Base-by-base conservation (phyloP, 2,329 filamentous ascomycete genomes). In the Cryphonectria carpinicola region DNA sequence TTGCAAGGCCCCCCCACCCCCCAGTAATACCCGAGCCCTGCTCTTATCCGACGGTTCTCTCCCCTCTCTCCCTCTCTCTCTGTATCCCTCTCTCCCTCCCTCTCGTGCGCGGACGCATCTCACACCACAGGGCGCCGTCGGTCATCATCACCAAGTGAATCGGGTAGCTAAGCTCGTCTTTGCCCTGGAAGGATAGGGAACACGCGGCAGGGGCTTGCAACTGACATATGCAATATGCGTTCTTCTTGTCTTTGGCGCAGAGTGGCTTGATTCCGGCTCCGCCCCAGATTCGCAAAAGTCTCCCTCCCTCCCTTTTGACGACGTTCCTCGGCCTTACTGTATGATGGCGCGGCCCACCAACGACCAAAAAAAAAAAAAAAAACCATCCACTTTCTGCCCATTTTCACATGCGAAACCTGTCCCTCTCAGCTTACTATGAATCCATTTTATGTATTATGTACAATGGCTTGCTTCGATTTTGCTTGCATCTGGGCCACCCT, bases 141-240 rank as follows among this genome's bases (percentile, higher is more conserved):
- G 46, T 49, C 46, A 49, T n/a, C 56, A n/a, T 13, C 56, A n/a
- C 56, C 56, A 32, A 37, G 56, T 61, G 56, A 35, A 19, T 49
- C 17, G 8, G 43, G 37, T 11, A 39, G 37, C 8, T 13, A 13
- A 5, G 19, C 3, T 49, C n/a, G 14, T 43, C 54, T 35, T 58
- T 4, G 32, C 19, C 28, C 17, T 13, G 37, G 37, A 13, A 39
- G 58, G 32, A 39, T 10, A 39, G 8, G 8, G 58, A n/a, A 5
- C 22, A 49, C 22, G 58, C 35, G 58, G 22, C 35, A 61, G 58
- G 32, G 58, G 54, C 46, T 32, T 37, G 58, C 32, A 39, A 61
- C 58, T 39, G 58, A 61, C 58, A 61, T 39, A 35, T 61, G 58
- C 35, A 61, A 61, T 61, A 19, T 39, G 58, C 11, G 8, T 14